phyloP scores from a whole-genome alignment of 257 asterid species.

The Agastache rugosa region DNA sequence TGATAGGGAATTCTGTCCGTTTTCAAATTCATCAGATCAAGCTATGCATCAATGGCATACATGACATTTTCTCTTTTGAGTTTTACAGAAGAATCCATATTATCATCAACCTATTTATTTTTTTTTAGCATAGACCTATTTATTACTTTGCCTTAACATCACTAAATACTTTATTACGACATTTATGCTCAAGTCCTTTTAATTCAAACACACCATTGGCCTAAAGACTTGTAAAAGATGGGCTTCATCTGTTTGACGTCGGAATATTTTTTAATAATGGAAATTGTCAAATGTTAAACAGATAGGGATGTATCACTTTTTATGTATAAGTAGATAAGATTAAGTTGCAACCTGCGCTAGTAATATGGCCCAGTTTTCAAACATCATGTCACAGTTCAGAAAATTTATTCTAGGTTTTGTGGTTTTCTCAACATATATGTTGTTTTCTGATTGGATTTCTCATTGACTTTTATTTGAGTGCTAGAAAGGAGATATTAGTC shows the following conservation, averaged over 20 bases:
- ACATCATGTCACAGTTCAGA: neutral
- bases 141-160: neutral
- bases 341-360: neutral
- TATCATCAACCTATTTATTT: neutral
- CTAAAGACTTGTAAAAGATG: neutral
- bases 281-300: neutral
- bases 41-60: neutral
- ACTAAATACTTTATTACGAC: neutral
- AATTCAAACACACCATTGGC: neutral
- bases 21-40: neutral
- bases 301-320: neutral
- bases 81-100: neutral
- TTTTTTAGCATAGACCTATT: too few relatives aligned
- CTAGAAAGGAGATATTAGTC: neutral
- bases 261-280: neutral
- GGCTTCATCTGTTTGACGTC: neutral
- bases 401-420: neutral
- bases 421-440: neutral
- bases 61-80: neutral
- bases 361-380: neutral
- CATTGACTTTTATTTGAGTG: slow-evolving; percentile 4
- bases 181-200: neutral
- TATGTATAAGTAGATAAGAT: neutral
- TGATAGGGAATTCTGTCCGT: neutral
- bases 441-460: slow-evolving; percentile 4